Conservation (phyloP, 225 moss, liverwort and hornwort species). For the Lunularia cruciata region DNA sequence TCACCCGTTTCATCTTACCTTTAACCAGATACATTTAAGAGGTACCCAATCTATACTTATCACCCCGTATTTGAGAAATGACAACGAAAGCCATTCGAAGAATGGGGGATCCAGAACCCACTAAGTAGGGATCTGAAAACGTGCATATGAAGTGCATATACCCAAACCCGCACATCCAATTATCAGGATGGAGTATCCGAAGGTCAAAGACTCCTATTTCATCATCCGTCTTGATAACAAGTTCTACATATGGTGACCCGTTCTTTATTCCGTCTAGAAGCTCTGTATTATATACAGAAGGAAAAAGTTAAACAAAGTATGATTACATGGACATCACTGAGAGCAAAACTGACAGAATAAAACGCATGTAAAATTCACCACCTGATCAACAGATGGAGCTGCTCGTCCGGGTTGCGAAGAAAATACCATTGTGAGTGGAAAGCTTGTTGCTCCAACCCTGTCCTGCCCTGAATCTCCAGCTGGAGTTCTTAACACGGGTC, state of each 20-base stretch:
- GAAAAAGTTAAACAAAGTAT: conserved; percentile 3
- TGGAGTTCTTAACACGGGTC: conserved; percentile 33
- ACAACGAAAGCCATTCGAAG: too few relatives aligned
- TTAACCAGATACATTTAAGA: too few relatives aligned
- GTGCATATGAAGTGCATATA: too few relatives aligned
- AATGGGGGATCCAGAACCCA: too few relatives aligned
- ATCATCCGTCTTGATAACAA: not conserved
- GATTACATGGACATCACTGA: conserved; percentile 22
- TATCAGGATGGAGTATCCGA: not conserved
- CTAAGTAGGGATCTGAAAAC: too few relatives aligned
- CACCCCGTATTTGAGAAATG: too few relatives aligned
- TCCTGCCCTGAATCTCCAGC: conserved; percentile 48
- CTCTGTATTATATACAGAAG: conserved; percentile 17
- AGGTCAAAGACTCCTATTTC: conserved; percentile 14
- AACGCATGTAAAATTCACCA: conserved; percentile 48
- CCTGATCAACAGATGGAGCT: conserved; percentile 54
- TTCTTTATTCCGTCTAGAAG: not conserved
- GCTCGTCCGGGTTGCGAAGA: conserved; percentile 60
- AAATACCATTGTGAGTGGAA: conserved; percentile 37
- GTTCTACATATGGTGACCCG: conserved; percentile 4
- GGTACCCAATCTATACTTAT: too few relatives aligned
- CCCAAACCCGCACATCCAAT: not conserved
- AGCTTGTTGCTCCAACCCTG: conserved; percentile 49
- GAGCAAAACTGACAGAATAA: conserved; percentile 31
- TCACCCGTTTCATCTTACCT: too few relatives aligned